Conservation (phyloP, 1,284 basidiomycete genomes). For the Melampsora larici-populina region DNA sequence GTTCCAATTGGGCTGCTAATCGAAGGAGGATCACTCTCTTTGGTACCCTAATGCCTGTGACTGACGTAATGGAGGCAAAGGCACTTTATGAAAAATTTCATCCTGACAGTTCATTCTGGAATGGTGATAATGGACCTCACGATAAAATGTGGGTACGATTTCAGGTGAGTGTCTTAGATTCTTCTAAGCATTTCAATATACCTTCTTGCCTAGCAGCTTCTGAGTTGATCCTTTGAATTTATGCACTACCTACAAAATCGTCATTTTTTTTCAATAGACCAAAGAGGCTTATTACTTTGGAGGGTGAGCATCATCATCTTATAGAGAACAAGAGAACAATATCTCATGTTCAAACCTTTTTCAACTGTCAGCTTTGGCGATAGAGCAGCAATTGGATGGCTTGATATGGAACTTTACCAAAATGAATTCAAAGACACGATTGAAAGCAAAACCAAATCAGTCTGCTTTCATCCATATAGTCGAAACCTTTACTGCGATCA, state of each 20-base stretch:
- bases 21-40: slow-evolving; percentile 20
- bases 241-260: background rate
- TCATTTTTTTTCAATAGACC: background rate
- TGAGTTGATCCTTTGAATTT: background rate
- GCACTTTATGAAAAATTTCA: slow-evolving; percentile 25
- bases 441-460: background rate
- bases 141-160: slow-evolving; percentile 21
- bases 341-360: background rate
- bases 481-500: slow-evolving; percentile 40
- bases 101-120: slow-evolving; percentile 33
- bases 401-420: slow-evolving; percentile 16
- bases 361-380: slow-evolving; percentile 19
- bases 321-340: background rate
- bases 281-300: slow-evolving; percentile 33
- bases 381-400: slow-evolving; percentile 36
- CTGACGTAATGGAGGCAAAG: slow-evolving; percentile 4
- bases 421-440: background rate
- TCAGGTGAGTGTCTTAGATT: background rate
- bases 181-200: background rate
- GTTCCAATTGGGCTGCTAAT: slow-evolving; percentile 30
- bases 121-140: slow-evolving; percentile 16
- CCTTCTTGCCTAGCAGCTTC: background rate
- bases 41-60: slow-evolving; percentile 1
- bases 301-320: background rate
- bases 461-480: slow-evolving; percentile 25